Evolutionary conservation across 1,139 yeast genomes (phyloP).

Genomic region (Candida sp.): DNA sequence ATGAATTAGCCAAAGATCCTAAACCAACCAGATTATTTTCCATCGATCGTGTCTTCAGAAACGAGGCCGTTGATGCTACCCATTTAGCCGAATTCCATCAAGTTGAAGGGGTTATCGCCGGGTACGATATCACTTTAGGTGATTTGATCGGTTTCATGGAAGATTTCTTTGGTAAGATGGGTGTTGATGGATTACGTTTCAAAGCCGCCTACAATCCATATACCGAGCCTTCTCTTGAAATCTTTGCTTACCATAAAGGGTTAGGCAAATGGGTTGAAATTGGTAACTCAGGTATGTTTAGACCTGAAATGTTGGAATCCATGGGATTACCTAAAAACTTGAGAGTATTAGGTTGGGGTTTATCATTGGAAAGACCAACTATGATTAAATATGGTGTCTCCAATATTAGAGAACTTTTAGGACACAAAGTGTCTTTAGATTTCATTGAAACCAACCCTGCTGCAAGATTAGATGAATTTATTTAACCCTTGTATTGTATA

Average conservation of each 20-base stretch:
- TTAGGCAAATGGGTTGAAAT: constrained; percentile 98
- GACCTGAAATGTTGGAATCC: constrained; percentile 98
- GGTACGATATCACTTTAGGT: constrained; percentile 91
- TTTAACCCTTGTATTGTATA: background rate
- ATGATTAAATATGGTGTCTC: constrained; percentile 98
- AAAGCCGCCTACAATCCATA: constrained; percentile 99
- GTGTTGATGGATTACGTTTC: constrained; percentile 91
- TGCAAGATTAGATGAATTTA: constrained; percentile 75
- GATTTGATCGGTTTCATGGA: constrained; percentile 99
- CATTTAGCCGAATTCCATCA: constrained; percentile 99
- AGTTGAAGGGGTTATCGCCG: constrained; percentile 99
- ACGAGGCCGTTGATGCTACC: constrained; percentile 99
- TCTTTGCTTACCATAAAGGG: constrained; percentile 95
- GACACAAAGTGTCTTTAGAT: constrained; percentile 90
- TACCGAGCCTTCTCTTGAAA: constrained; percentile 98
- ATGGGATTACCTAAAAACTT: constrained; percentile 96
- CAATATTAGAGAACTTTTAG: constrained; percentile 91
- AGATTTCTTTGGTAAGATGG: constrained; percentile 95
- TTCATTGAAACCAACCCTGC: constrained; percentile 97
- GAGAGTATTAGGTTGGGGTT: constrained; percentile 97
- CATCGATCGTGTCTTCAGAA: constrained; percentile 98
- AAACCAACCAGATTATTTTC: constrained; percentile 91
- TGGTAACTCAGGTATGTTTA: constrained; percentile 99
- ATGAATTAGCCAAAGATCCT: constrained; percentile 84
- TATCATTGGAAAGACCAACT: constrained; percentile 96